Evolutionary conservation across 2,329 filamentous ascomycete genomes (phyloP), one percentile per base, ranked within the genome.

Genomic region (Beauveria pseudobassiana): DNA sequence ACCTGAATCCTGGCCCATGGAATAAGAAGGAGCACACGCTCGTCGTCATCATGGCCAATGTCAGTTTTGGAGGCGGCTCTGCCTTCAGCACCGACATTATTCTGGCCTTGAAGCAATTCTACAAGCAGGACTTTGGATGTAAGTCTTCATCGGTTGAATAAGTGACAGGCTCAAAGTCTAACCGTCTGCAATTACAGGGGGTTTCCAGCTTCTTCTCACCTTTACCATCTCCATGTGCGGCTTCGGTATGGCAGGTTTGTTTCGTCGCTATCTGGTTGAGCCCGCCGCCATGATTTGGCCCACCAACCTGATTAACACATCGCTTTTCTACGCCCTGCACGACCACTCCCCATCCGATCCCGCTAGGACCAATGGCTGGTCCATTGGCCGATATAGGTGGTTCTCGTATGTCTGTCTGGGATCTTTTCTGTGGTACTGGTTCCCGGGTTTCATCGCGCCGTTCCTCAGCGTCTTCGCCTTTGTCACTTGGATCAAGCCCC

Each of bases 161-260:
- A 14, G 10, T 87, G 86, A 0, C 89, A 89, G 67, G 85, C 86
- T 2, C 82, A 88, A 63, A 87, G 86, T 0, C 87, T 87, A 3
- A 82, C 87, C 68, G 81, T 89, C 76, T 78, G 84, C 59, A 82
- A 81, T 63, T 87, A 86, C 26, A 61, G 59, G 74, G 0, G 73
- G 74, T 9, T 75, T 76, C 52, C 72, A 72, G 12, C 71, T 76
- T 49, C 62, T 76, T 49, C 69, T 75, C 1, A 72, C 73, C 1
- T 65, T 77, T 10, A 74, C 72, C 30, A 74, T 73, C 20, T 74
- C 77, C 53, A 64, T 76, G 10, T 68, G 75, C 5, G 74, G 75
- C 1, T 75, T 75, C 56, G 76, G 75, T 4, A 67, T 77, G 18
- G 75, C 75, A 6, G 76, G 75, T 0, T 70, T 87, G 48, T 76